Evolutionary conservation across 345 rosid species (phyloP), one percentile per base, ranked within the genome.

Genomic region (Carallia brachiata): DNA sequence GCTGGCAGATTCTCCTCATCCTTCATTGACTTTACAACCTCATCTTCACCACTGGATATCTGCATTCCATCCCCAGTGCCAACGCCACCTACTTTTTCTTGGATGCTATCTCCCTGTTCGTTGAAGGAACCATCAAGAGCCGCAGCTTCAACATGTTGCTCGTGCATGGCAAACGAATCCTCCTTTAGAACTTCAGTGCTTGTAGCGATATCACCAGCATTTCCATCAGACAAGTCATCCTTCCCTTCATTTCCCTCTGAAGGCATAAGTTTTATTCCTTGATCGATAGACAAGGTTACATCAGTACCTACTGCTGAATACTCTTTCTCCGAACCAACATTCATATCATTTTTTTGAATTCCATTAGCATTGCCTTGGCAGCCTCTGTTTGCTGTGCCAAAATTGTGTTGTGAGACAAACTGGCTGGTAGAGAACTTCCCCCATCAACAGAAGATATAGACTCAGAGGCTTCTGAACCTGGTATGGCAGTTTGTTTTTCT

Each of bases 171-270:
- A 32, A 31, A 23, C 9, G 58, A 50, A 47, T 63, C 55, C 10
- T 48, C 72, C 64, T 61, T 70, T 3, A 36, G 8, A 27, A 37
- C 63, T 57, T 71, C 69, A 12, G 76, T 15, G 60, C 61, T 44
- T 34, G 60, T 62, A 30, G 37, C 40, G n/a, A 4, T 54, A 36
- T 77, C 72, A 52, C n/a, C 62, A 28, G 69, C 52, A 52, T 55
- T 66, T 62, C 73, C 87, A 58, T 78, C 62, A 73, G 62, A 52
- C 18, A 69, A 63, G 4, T 62, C 52, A 60, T 77, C 70, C 72
- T 68, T 75, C 32, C 53, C 62, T 1, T 52, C 70, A 69, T 55
- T 66, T 54, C 47, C 68, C 13, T 63, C 64, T 5, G n/a, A 7
- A 6, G 58, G 58, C 4, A 7, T 27, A 19, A 7, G 10, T 7